These are phyloP conservation scores for Apodospora peruviana DNA, from an alignment of 495 filamentous ascomycete species.

Conservation along the genomic window DNA sequence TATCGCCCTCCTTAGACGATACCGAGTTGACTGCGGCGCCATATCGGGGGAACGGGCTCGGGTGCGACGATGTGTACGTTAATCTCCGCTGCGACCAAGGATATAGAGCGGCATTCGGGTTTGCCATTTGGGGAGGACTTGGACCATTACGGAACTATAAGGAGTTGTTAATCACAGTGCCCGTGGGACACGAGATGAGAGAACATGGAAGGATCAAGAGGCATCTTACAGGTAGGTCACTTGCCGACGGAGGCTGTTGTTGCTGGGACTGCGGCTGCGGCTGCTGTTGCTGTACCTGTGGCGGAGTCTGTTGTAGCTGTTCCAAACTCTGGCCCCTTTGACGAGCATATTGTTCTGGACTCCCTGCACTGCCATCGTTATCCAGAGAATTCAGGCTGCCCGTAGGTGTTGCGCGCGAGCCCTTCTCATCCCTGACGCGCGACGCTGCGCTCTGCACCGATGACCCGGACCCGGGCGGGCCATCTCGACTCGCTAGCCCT, in stretches of 20 bases:
- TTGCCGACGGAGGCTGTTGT: slow-evolving; percentile 21
- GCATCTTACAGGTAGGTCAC: slow-evolving; percentile 44
- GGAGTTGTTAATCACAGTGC: background rate
- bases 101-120: slow-evolving; percentile 63
- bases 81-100: slow-evolving; percentile 92
- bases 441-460: slow-evolving; percentile 31
- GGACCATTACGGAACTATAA: slow-evolving; percentile 43
- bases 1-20: slow-evolving; percentile 91
- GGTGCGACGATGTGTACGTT: slow-evolving; percentile 74
- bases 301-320: slow-evolving; percentile 25
- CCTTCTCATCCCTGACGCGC: slow-evolving; percentile 44
- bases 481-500: slow-evolving; percentile 40
- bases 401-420: slow-evolving; percentile 46
- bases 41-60: slow-evolving; percentile 93
- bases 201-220: background rate
- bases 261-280: slow-evolving; percentile 1
- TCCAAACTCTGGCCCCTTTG: slow-evolving; percentile 33
- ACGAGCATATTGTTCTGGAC: slow-evolving; percentile 44
- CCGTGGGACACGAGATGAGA: background rate
- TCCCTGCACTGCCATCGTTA: slow-evolving; percentile 41
- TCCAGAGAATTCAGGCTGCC: slow-evolving; percentile 50
- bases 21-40: slow-evolving; percentile 91
- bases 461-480: slow-evolving; percentile 29
- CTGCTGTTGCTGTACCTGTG: slow-evolving; percentile 9
- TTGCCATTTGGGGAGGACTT: slow-evolving; percentile 18